Evolutionary conservation across 257 asterid species (phyloP).

Genomic region (Petunia secreta): DNA sequence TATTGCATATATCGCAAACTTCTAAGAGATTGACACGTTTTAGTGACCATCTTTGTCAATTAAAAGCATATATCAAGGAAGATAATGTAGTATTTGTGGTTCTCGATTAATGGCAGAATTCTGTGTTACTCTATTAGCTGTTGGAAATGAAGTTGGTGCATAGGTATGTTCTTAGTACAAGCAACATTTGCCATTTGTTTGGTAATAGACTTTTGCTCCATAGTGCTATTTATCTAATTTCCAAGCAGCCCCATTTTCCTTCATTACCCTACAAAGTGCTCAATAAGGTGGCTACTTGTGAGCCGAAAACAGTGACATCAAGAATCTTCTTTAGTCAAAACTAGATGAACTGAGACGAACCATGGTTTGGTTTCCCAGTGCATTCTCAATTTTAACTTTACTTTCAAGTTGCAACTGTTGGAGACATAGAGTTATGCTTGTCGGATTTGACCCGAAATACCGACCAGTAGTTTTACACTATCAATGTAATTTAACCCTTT

Average conservation of each 20-base stretch:
- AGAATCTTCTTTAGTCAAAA: constrained; percentile 19
- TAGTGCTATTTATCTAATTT: constrained; percentile 20
- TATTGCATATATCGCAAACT: background rate
- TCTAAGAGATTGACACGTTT: background rate
- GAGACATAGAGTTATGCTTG: background rate
- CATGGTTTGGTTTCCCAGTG: background rate
- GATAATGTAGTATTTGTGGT: background rate
- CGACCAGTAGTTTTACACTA: too few species aligned
- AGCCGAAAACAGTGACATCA: constrained; percentile 10
- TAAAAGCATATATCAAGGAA: background rate
- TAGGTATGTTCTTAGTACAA: constrained; percentile 12
- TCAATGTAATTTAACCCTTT: too few species aligned
- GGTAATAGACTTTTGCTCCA: constrained; percentile 5
- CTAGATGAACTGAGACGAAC: background rate
- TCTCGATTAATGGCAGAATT: constrained; percentile 14
- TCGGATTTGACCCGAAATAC: background rate
- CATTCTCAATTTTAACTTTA: constrained; percentile 7
- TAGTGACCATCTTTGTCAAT: background rate
- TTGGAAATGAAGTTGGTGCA: background rate
- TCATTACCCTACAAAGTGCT: constrained; percentile 15
- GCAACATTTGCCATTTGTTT: constrained; percentile 20
- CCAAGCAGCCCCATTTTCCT: constrained; percentile 12
- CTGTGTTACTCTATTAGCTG: background rate
- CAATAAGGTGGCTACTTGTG: background rate
- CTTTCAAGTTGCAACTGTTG: background rate